Percentiles rank a stretch among this genome's conserved stretches.
Conservation (phyloP, 1,139 yeast species). For the Suhomyces terraborum region DNA sequence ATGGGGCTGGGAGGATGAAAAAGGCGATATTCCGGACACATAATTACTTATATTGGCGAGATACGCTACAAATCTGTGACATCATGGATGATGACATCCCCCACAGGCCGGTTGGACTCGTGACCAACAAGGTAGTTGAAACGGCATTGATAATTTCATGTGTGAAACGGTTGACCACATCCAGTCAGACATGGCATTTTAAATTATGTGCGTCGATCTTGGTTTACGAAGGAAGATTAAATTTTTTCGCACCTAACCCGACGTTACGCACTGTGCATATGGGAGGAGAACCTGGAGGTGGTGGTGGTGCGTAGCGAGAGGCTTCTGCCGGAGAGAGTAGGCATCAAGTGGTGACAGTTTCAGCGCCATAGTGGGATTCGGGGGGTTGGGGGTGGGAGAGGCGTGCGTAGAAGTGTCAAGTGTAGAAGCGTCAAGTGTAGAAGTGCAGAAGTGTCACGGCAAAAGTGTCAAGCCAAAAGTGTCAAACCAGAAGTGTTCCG, state of each 20-base stretch:
- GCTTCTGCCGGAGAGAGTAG: too few species aligned
- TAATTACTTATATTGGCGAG: slow-evolving; percentile 5
- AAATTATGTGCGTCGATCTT: slow-evolving; percentile 10
- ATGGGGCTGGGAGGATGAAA: neutral
- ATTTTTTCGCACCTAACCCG: slow-evolving; percentile 4
- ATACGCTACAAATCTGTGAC: slow-evolving; percentile 2
- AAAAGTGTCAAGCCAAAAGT: too few species aligned
- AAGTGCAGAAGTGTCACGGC: too few species aligned
- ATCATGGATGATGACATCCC: slow-evolving; percentile 4
- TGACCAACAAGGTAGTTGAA: slow-evolving; percentile 2
- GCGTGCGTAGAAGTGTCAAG: too few species aligned
- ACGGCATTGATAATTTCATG: slow-evolving; percentile 8
- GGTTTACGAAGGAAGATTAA: slow-evolving; percentile 7
- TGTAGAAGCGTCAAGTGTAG: too few species aligned
- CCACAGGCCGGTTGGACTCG: neutral
- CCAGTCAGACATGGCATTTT: neutral
- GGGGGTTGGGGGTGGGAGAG: too few species aligned
- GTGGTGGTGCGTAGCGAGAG: too few species aligned
- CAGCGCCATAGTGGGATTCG: too few species aligned
- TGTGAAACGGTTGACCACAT: slow-evolving; percentile 6
- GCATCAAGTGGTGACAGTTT: too few species aligned
- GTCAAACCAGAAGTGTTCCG: too few species aligned
- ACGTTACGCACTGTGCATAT: neutral
- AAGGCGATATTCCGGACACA: neutral
- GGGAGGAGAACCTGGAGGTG: neutral